Base-by-base conservation (phyloP, 225 moss, liverwort and hornwort genomes). In the Pleurozium schreberi region DNA sequence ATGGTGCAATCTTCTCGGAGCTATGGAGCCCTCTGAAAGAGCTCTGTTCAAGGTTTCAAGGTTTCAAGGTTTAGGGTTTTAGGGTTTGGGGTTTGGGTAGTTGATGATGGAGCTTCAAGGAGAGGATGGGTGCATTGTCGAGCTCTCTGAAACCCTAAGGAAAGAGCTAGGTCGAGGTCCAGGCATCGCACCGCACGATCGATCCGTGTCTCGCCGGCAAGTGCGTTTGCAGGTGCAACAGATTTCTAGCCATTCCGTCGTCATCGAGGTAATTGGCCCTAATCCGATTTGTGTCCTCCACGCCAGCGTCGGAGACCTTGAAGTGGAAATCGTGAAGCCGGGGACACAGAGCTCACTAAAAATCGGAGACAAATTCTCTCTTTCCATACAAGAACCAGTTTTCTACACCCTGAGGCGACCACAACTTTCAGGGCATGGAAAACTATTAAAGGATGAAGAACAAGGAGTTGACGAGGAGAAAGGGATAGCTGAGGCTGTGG, bases 111-210 rank as follows among this genome's bases (percentile, higher is more conserved):
- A 94, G 90, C 91, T 94, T 55, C 80, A 89, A 89, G 88, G 88
- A 71, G 91, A 94, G 90, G 92, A 94, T n/a, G 94, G 94, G 68
- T 87, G 92, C 59, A 21, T 90, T 25, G 62, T 92, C 40, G 84
- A 85, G 81, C 87, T 94, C 19, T n/a, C 87, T 36, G 91, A 87
- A 82, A 85, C 73, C 40, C 63, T 16, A 23, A 38, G 81, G 57
- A 94, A 90, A 68, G 91, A 90, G 59, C 90, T 94, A 47, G 94
- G 94, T 21, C 74, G 94, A 89, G 92, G 94, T n/a, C 90, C 92
- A 52, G 92, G 92, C n/a, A 52, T 94, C n/a, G 88, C 87, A 20
- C 33, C 90, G 21, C 91, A 90, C 38, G 94, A 92, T 43, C 91
- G 85, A 67, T 91, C 92, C 40, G 91, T 94, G 42, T 93, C 93